Evolutionary conservation across 257 asterid species (phyloP).

Genomic region (Mentha longifolia): DNA sequence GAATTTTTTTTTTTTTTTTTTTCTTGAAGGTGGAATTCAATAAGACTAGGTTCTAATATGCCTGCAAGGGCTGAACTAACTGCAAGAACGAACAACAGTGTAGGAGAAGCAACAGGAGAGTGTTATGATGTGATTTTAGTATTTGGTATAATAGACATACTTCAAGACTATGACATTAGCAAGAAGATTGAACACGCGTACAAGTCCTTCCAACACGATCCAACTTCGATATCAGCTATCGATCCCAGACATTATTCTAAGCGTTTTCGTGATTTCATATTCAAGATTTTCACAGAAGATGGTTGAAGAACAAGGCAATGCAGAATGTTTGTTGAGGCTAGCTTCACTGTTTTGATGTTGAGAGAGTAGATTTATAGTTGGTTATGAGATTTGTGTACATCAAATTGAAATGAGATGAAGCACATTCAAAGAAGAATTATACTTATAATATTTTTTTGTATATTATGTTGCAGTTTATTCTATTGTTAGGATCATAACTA

Average conservation of each 20-base stretch:
- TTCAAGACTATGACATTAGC: slow-evolving; percentile 89
- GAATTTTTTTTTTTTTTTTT: slow-evolving; percentile 8
- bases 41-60: slow-evolving; percentile 64
- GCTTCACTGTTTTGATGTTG: neutral
- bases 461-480: slow-evolving; percentile 21
- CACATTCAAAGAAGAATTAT: slow-evolving; percentile 8
- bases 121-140: slow-evolving; percentile 75
- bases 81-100: slow-evolving; percentile 49
- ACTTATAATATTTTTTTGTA: neutral
- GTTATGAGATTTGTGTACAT: slow-evolving; percentile 13
- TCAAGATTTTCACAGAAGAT: slow-evolving; percentile 72
- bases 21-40: slow-evolving; percentile 49
- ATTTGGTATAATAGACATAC: slow-evolving; percentile 84
- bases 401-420: slow-evolving; percentile 7
- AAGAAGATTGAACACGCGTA: slow-evolving; percentile 96
- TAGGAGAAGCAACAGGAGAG: slow-evolving; percentile 76
- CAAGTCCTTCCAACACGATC: slow-evolving; percentile 83
- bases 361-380: neutral
- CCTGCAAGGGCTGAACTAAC: slow-evolving; percentile 82
- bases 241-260: slow-evolving; percentile 85
- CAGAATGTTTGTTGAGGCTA: neutral
- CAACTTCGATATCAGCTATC: slow-evolving; percentile 92
- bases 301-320: slow-evolving; percentile 30
- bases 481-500: slow-evolving; percentile 12
- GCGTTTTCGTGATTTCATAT: slow-evolving; percentile 81